Base-by-base conservation (phyloP, 805 yeast species). In the Saccharomycopsis sp. region DNA sequence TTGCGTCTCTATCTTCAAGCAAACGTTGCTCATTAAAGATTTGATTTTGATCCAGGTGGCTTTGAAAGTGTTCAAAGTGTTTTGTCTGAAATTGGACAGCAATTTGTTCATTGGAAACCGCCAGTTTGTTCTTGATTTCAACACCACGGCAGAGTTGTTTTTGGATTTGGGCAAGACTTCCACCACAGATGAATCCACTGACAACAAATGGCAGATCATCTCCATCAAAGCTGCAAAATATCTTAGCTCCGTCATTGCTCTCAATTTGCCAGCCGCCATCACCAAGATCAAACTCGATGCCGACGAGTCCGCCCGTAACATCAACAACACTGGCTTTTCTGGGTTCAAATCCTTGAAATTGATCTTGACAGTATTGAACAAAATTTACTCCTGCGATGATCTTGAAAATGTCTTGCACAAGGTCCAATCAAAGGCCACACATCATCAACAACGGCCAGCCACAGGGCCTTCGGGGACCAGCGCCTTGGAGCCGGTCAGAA, bases 71-170 rank as follows among this genome's bases (percentile, higher is more conserved):
- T 77, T 69, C 50, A 48, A 58, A 20, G 59, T 58, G n/a, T 69
- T 74, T 41, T 71, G 75, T 50, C 48, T 55, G 10, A 63, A 71
- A 34, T 68, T 81, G 41, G 82, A 79, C 48, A 74, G 72, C 12
- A 76, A 74, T 7, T 62, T 82, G 42, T 75, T 80, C 51, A 65
- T 73, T 22, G 87, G 87, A 30, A 85, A 82, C 58, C 62, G 69
- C 34, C 65, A 57, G 19, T 81, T 78, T 53, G 70, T 75, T 7
- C 61, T 61, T 21, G 48, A 59, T 33, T 80, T 77, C 55, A 59
- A 60, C 16, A 42, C 56, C 13, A 69, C 64, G 34, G 48, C 60
- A 5, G 57, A 59, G 10, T 17, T 45, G 8, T 61, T 59, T 39
- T 52, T 61, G 22, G 50, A 54, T 27, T 46, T 58, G 7, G 23